These are phyloP conservation scores for Penicillium dipodomyicola DNA, from an alignment of 495 filamentous ascomycete genomes.

Conservation along the genomic window DNA sequence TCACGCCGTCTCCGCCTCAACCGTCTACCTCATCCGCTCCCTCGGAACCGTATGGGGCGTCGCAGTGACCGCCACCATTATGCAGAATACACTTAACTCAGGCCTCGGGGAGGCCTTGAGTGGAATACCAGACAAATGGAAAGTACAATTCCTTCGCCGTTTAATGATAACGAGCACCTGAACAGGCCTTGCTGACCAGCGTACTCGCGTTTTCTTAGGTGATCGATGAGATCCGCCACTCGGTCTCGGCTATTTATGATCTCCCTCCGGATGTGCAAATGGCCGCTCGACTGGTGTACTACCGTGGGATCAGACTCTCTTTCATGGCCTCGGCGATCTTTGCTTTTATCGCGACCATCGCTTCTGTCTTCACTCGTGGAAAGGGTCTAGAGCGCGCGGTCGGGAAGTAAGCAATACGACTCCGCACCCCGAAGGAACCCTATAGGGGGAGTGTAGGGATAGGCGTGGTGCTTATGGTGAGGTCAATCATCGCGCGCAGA, in stretches of 20 bases:
- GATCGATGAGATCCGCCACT: constrained; percentile 61
- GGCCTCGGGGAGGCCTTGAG: constrained; percentile 56
- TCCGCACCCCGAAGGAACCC: not conserved
- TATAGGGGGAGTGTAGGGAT: not conserved
- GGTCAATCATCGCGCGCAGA: not conserved
- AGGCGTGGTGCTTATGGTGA: not conserved
- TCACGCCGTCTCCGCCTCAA: constrained; percentile 63
- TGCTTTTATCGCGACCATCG: constrained; percentile 48
- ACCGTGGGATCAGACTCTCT: constrained; percentile 53
- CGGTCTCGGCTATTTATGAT: constrained; percentile 51
- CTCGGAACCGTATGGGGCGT: constrained; percentile 65
- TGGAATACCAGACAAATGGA: constrained; percentile 64
- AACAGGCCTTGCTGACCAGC: constrained; percentile 19
- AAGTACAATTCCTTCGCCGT: constrained; percentile 50
- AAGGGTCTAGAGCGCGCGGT: constrained; percentile 36
- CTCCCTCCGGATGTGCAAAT: constrained; percentile 59
- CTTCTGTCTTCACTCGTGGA: constrained; percentile 51
- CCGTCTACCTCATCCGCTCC: constrained; percentile 61
- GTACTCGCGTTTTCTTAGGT: constrained; percentile 37
- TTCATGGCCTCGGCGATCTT: constrained; percentile 55
- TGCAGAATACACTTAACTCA: constrained; percentile 61
- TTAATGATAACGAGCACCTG: not conserved
- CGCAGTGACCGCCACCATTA: constrained; percentile 58
- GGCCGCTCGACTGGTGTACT: constrained; percentile 58
- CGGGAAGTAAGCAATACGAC: constrained; percentile 6